Conservation (phyloP, 2,329 filamentous ascomycete genomes). For the Triangularia verruculosa region DNA sequence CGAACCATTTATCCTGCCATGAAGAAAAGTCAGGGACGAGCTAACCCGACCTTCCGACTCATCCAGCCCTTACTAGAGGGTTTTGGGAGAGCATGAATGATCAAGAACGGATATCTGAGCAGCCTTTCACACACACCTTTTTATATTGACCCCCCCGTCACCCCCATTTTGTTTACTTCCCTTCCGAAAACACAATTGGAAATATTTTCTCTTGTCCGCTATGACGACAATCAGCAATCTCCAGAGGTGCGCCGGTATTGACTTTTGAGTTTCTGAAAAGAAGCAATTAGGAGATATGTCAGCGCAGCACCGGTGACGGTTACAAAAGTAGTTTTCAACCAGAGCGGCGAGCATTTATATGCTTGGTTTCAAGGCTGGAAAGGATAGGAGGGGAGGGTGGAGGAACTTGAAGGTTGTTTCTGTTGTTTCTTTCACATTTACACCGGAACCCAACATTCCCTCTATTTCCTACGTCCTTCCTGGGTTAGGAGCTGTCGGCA, state of each 20-base stretch:
- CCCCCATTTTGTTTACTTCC: not conserved
- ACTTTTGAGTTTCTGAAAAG: not conserved
- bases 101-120: conserved; percentile 32
- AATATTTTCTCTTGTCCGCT: conserved; percentile 11
- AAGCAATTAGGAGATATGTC: conserved; percentile 7
- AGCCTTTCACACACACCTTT: conserved; percentile 7
- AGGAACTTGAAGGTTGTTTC: conserved; percentile 9
- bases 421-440: too few relatives aligned
- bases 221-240: conserved; percentile 15
- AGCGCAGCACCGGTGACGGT: conserved; percentile 30
- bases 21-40: conserved; percentile 19
- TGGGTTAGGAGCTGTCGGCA: too few relatives aligned
- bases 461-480: too few relatives aligned
- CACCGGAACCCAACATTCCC: too few relatives aligned
- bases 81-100: conserved; percentile 21
- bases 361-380: conserved; percentile 3
- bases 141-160: not conserved
- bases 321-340: conserved; percentile 41
- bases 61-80: conserved; percentile 13
- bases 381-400: conserved; percentile 1
- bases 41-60: conserved; percentile 16
- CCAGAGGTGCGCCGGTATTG: conserved; percentile 23
- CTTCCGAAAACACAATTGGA: too few relatives aligned
- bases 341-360: conserved; percentile 28
- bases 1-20: conserved; percentile 14